phyloP scores from a whole-genome alignment of 768 basidiomycete species.

The Russula sp. region DNA sequence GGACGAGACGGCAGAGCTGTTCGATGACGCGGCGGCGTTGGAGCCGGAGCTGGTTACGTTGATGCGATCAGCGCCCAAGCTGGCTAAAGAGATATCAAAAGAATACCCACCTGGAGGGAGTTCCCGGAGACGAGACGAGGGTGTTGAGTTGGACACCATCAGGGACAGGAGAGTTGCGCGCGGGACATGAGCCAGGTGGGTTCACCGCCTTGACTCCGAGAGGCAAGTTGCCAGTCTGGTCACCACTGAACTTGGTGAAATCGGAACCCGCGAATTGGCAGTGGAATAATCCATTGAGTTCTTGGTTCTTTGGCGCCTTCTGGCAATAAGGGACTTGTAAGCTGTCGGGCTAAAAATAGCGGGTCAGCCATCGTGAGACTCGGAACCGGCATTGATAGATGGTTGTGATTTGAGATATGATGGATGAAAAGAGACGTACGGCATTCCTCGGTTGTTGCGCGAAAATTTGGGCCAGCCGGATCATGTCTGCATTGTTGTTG shows the following conservation, averaged over 20 bases:
- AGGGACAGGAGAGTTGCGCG: no score
- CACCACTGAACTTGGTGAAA: constrained; percentile 37
- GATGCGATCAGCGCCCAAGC: no score
- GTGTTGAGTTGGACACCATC: no score
- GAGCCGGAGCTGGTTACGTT: no score
- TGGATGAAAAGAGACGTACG: constrained; percentile 25
- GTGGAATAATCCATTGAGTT: no score
- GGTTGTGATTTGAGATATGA: background rate
- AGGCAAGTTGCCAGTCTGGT: constrained; percentile 43
- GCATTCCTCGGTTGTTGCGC: constrained; percentile 51
- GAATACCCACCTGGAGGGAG: no score
- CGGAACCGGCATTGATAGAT: background rate
- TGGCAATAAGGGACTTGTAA: constrained; percentile 46
- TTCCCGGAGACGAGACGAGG: no score
- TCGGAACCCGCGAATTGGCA: no score
- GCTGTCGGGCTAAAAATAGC: constrained; percentile 32
- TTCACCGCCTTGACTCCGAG: constrained; percentile 37
- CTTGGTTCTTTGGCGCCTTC: constrained; percentile 31
- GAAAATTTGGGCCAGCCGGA: constrained; percentile 45
- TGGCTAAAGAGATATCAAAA: no score
- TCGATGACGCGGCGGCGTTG: no score
- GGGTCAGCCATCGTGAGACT: background rate
- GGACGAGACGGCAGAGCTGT: no score
- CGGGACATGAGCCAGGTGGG: constrained; percentile 33
- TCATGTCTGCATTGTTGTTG: constrained; percentile 39